Conservation (phyloP, 345 rosid genomes). For the Brassica napus region Da-Ae NC_063448.1:2319501-2320000, state of each 20-base stretch:
- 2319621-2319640: constrained; percentile 80
- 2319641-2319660: constrained; percentile 65
- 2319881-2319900: constrained; percentile 57
- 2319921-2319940: constrained; percentile 73
- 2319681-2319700: constrained; percentile 64
- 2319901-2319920: constrained; percentile 69
- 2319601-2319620: constrained; percentile 63
- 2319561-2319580: constrained; percentile 52
- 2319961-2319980: constrained; percentile 65
- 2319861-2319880: constrained; percentile 55
- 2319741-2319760: constrained; percentile 49
- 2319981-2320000: constrained; percentile 63
- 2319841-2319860: constrained; percentile 72
- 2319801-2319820: constrained; percentile 80
- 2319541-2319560: constrained; percentile 67
- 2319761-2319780: constrained; percentile 55
- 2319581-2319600: constrained; percentile 61
- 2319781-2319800: constrained; percentile 60
- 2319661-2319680: constrained; percentile 51
- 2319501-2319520: constrained; percentile 63
- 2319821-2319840: constrained; percentile 77
- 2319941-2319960: constrained; percentile 83
- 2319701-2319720: constrained; percentile 71
- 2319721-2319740: constrained; percentile 81
- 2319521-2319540: constrained; percentile 55